Percentiles rank a stretch among this genome's conserved stretches.
Conservation (phyloP, 805 yeast genomes). For the Wickerhamiella parazyma region DNA sequence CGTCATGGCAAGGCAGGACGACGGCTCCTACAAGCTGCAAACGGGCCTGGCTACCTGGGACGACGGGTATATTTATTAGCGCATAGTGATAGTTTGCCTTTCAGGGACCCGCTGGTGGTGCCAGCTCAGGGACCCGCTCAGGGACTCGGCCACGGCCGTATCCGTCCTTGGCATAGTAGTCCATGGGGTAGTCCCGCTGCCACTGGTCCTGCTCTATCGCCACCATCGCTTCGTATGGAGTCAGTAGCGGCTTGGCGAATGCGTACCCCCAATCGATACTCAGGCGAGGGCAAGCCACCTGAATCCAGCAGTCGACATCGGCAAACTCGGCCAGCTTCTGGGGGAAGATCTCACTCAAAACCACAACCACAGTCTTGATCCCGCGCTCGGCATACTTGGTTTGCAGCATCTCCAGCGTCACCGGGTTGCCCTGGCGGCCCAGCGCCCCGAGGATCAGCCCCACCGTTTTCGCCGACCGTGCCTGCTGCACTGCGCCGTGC, state of each 20-base stretch:
- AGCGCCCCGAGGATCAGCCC: slow-evolving; percentile 86
- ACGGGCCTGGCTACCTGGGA: slow-evolving; percentile 65
- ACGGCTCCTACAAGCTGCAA: slow-evolving; percentile 33
- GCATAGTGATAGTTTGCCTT: no score
- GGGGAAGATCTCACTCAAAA: slow-evolving; percentile 87
- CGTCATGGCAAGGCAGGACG: slow-evolving; percentile 51
- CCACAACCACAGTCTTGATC: slow-evolving; percentile 60
- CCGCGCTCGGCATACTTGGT: slow-evolving; percentile 39
- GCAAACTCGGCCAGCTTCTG: slow-evolving; percentile 82
- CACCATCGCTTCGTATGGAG: slow-evolving; percentile 95
- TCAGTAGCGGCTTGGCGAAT: slow-evolving; percentile 74
- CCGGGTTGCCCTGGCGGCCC: slow-evolving; percentile 87
- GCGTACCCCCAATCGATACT: slow-evolving; percentile 99
- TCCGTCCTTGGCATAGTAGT: slow-evolving; percentile 79
- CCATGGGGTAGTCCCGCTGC: slow-evolving; percentile 74
- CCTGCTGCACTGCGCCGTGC: slow-evolving; percentile 55
- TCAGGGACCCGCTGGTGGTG: no score
- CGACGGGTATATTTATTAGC: slow-evolving; percentile 24
- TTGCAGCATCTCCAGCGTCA: slow-evolving; percentile 59
- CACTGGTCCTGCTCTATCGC: slow-evolving; percentile 52
- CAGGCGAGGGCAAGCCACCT: slow-evolving; percentile 92
- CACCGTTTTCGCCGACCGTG: slow-evolving; percentile 46
- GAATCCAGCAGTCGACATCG: slow-evolving; percentile 88
- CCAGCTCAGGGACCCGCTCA: neutral
- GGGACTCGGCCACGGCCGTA: slow-evolving; percentile 82